Evolutionary conservation across 139 green algal species (phyloP).

Genomic region (Klebsormidium nitens): DNA sequence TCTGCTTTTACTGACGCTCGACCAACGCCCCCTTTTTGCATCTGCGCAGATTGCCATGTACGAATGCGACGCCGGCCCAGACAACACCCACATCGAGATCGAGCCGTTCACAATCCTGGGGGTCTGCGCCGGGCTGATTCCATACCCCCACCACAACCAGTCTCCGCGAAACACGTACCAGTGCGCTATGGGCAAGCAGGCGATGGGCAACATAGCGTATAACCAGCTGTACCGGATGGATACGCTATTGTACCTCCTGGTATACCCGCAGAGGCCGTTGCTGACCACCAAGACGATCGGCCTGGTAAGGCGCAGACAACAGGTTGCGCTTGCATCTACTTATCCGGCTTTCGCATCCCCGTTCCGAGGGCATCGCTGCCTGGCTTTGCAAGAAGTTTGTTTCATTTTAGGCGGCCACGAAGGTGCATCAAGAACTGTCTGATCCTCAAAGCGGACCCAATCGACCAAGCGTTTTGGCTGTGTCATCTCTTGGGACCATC

Average conservation of each 20-base stretch:
- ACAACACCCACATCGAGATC: conserved; percentile 94
- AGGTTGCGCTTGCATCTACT: too few relatives aligned
- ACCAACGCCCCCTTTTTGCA: not conserved
- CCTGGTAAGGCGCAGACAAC: too few relatives aligned
- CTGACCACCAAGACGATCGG: conserved; percentile 96
- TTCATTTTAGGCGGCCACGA: too few relatives aligned
- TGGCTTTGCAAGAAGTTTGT: too few relatives aligned
- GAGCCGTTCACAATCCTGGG: conserved; percentile 98
- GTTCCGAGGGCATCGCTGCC: too few relatives aligned
- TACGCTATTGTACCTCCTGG: conserved; percentile 94
- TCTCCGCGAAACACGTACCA: conserved; percentile 98
- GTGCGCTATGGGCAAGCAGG: conserved; percentile 99
- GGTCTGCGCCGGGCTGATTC: conserved; percentile 95
- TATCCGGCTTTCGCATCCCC: too few relatives aligned
- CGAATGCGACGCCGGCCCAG: conserved; percentile 48
- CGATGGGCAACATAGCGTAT: conserved; percentile 96
- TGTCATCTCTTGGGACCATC: too few relatives aligned
- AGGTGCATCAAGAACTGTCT: too few relatives aligned
- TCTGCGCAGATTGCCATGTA: conserved; percentile 69
- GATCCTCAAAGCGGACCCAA: too few relatives aligned
- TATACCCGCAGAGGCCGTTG: conserved; percentile 91
- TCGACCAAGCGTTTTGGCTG: too few relatives aligned
- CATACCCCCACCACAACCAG: conserved; percentile 99
- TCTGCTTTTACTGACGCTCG: too few relatives aligned
- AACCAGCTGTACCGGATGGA: conserved; percentile 90